Percentiles rank a stretch among this genome's conserved stretches.
Conservation (phyloP, 345 rosid species). For the Orychophragmus violaceus region DNA sequence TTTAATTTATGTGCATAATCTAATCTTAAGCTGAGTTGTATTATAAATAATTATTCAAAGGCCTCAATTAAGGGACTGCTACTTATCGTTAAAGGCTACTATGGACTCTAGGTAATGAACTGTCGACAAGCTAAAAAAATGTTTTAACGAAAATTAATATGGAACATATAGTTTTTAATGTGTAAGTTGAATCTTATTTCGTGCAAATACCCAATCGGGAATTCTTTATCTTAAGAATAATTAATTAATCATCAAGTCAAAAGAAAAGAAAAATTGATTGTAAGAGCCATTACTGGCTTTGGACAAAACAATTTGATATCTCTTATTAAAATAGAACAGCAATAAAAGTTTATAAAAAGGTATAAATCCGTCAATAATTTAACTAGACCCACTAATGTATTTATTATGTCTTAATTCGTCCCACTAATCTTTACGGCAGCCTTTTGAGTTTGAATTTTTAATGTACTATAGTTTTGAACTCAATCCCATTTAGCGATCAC, state of each 20-base stretch:
- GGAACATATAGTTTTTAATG: background rate
- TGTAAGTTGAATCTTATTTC: constrained; percentile 21
- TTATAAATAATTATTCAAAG: no score
- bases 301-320: background rate
- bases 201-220: constrained; percentile 8
- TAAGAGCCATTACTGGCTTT: constrained; percentile 2
- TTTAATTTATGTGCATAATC: no score
- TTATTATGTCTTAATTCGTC: background rate
- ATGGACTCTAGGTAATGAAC: no score
- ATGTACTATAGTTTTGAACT: background rate
- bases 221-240: background rate
- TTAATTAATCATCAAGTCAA: background rate
- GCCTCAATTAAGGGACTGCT: no score
- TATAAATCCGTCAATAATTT: constrained; percentile 1
- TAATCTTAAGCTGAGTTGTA: no score
- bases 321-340: background rate
- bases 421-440: constrained; percentile 21
- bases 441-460: background rate
- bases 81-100: no score
- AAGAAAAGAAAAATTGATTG: background rate
- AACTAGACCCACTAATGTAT: constrained; percentile 9
- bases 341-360: background rate
- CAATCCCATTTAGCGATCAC: background rate
- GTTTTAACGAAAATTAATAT: no score
- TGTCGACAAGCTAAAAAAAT: no score